Evolutionary conservation across 305 asterid genomes (phyloP).

Genomic region (Solanum hybrid): DNA sequence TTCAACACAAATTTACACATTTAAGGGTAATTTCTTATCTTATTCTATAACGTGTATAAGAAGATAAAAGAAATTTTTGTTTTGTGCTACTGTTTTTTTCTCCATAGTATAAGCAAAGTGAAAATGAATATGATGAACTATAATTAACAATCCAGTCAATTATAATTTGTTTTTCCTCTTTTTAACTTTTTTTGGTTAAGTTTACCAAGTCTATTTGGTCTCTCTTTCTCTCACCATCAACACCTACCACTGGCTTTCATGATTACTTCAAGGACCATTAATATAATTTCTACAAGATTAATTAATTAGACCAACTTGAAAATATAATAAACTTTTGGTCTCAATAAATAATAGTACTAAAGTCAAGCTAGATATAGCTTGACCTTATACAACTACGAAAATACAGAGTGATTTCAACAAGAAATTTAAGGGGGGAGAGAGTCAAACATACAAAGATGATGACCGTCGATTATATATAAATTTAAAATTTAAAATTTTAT

Average conservation of each 20-base stretch:
- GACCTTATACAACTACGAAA: not conserved
- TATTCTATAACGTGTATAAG: not conserved
- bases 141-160: not conserved
- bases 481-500: too few relatives aligned
- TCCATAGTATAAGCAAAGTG: not conserved
- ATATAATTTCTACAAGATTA: conserved; percentile 7
- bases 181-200: not conserved
- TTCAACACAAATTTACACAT: not conserved
- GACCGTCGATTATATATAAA: too few relatives aligned
- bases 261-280: conserved; percentile 31
- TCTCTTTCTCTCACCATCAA: not conserved
- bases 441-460: not conserved
- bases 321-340: not conserved
- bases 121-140: not conserved
- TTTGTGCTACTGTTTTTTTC: not conserved
- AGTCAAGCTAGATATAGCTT: not conserved
- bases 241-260: conserved; percentile 23
- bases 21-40: not conserved
- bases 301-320: not conserved
- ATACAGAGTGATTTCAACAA: not conserved
- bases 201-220: conserved; percentile 31
- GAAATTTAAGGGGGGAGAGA: not conserved
- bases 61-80: not conserved
- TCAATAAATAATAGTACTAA: not conserved
- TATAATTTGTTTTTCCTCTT: not conserved